Base-by-base conservation (phyloP, 2,329 filamentous ascomycete genomes). In the Mycosphaerella sp. region DNA sequence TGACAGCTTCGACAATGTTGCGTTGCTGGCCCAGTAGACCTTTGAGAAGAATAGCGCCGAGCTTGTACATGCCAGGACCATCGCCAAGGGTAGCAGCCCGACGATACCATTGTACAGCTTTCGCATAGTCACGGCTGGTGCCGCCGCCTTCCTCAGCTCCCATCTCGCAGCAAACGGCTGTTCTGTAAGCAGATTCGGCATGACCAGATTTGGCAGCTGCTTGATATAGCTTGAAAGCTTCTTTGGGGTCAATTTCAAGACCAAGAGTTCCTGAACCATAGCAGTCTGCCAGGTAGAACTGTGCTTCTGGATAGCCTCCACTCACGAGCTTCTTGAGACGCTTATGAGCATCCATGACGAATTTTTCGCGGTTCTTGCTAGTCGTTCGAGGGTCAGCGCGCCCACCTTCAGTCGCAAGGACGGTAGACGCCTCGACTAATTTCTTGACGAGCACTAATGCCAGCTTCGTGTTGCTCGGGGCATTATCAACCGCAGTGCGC, bases 31-130 rank as follows among this genome's bases (percentile, higher is more conserved):
- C 90, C n/a, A 98, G 79, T 25, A 97, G 76, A 9, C 91, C 93
- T 70, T 97, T 97, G 49, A 97, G 79, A 55, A 88, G 75, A 59
- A 98, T 95, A 85, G 96, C 95, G 52, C 93, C 93, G 71, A 97
- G 83, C 71, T 98, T 98, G 75, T 96, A 98, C 89, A 97, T 95
- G 27, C 90, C 93, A 0, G 91, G 87, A 1, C 86, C 85, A 64
- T 98, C 91, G 2, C 93, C 91, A 2, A 97, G 76, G 10, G 86
- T 85, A 9, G 93, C 91, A 6, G 93, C 89, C 39, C 90, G 86
- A 68, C 91, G 89, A 70, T 98, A 98, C 93, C 93, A 98, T 68
- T 97, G 91, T 16, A 97, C 90, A 1, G 93, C 91, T 71, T 97
- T 97, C 59, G 91, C 72, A 0, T 89, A 88, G 64, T 98, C 93